These are phyloP conservation scores for Aspergillus baeticus DNA, from an alignment of 495 filamentous ascomycete genomes.

Conservation along the genomic window DNA sequence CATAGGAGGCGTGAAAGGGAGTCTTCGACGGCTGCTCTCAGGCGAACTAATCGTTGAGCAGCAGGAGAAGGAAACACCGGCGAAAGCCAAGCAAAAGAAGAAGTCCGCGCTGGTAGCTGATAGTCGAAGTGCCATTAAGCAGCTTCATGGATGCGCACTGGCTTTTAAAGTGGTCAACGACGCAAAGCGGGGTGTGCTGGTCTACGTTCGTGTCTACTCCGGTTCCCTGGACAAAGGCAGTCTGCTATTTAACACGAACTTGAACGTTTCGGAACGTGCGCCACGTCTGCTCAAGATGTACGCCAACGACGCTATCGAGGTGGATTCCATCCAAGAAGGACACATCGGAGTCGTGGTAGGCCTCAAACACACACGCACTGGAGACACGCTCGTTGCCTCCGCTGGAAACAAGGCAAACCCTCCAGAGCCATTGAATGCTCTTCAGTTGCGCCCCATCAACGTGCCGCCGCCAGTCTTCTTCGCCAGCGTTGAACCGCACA, in stretches of 20 bases:
- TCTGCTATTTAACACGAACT: slow-evolving; percentile 82
- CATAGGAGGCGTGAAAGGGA: slow-evolving; percentile 52
- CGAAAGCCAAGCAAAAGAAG: slow-evolving; percentile 45
- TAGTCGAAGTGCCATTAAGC: slow-evolving; percentile 57
- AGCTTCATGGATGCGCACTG: slow-evolving; percentile 73
- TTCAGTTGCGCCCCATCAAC: slow-evolving; percentile 85
- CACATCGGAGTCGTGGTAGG: slow-evolving; percentile 97
- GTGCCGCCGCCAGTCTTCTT: slow-evolving; percentile 96
- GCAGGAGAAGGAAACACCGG: slow-evolving; percentile 31
- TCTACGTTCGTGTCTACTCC: slow-evolving; percentile 90
- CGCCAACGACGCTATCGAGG: slow-evolving; percentile 81
- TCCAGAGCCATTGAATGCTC: slow-evolving; percentile 64
- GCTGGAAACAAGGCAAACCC: slow-evolving; percentile 58
- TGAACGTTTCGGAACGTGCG: slow-evolving; percentile 77
- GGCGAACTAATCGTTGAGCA: slow-evolving; percentile 47
- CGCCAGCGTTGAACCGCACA: slow-evolving; percentile 84
- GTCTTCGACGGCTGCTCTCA: slow-evolving; percentile 51
- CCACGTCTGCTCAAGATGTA: slow-evolving; percentile 88
- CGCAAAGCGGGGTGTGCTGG: slow-evolving; percentile 77
- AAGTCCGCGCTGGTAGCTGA: slow-evolving; percentile 31
- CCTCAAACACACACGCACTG: slow-evolving; percentile 85
- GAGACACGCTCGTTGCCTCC: slow-evolving; percentile 85
- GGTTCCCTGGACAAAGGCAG: slow-evolving; percentile 72
- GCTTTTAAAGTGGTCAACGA: slow-evolving; percentile 98
- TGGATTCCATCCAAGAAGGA: slow-evolving; percentile 73